Evolutionary conservation across 768 basidiomycete species (phyloP).

Genomic region (Suillus weaverae): DNA sequence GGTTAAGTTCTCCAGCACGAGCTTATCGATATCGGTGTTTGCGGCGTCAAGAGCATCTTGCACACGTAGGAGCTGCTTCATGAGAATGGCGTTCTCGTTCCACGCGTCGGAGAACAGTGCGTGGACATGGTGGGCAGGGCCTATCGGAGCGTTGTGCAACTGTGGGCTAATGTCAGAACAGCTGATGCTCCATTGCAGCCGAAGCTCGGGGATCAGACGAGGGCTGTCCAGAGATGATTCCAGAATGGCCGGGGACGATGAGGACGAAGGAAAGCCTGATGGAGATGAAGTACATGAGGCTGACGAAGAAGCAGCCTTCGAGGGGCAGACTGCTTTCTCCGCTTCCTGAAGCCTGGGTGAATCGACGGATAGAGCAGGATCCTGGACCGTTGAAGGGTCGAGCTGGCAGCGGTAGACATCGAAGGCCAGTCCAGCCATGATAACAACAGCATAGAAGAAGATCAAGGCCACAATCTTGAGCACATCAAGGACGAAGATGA

Average conservation of each 20-base stretch:
- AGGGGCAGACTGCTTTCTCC: background rate
- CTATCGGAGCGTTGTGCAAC: background rate
- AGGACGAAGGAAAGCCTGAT: background rate
- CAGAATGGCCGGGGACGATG: background rate
- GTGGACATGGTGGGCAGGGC: background rate
- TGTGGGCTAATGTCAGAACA: background rate
- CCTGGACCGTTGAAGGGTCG: background rate
- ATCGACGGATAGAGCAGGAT: background rate
- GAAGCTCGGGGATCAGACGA: background rate
- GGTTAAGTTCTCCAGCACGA: background rate
- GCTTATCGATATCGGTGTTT: background rate
- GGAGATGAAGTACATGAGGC: background rate
- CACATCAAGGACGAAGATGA: background rate
- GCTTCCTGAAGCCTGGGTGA: too few species aligned
- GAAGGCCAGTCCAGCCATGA: background rate
- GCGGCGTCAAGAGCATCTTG: background rate
- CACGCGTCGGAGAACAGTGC: background rate
- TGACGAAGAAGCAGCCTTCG: background rate
- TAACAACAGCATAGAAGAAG: background rate
- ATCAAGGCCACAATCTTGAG: background rate
- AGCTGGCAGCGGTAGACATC: background rate
- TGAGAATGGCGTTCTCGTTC: background rate
- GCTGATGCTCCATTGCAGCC: background rate
- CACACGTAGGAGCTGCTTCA: background rate
- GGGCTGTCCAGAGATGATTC: background rate